Conservation (phyloP, 208 protist species). For the Leishmania martiniquensis region DNA sequence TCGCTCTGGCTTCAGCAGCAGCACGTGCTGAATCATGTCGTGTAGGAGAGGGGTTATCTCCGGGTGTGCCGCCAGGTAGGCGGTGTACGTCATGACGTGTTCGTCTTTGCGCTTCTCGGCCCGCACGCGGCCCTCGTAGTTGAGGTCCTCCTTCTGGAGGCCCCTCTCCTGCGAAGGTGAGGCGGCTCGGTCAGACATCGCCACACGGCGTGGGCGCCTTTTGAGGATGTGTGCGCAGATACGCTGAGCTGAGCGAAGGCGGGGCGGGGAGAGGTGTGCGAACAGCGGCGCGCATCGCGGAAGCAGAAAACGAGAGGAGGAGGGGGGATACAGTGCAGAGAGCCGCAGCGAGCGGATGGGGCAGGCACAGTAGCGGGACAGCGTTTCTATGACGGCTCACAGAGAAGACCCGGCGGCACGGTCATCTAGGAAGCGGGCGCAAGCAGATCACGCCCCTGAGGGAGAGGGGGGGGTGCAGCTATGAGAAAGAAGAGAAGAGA, state of each 20-base stretch:
- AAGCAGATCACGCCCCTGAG: not conserved
- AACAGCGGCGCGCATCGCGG: not conserved
- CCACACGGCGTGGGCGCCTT: not conserved
- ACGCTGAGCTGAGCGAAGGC: not conserved
- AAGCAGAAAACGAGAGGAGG: not conserved
- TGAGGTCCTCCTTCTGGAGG: constrained; percentile 62
- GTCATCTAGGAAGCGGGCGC: not conserved
- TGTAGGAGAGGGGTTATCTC: constrained; percentile 66
- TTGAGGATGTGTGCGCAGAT: not conserved
- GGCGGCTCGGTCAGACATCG: constrained; percentile 12
- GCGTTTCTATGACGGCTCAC: not conserved
- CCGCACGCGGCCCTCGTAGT: constrained; percentile 68
- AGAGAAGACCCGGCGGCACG: not conserved
- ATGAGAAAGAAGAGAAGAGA: not conserved
- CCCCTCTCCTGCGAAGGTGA: not conserved
- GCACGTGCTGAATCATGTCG: constrained; percentile 70
- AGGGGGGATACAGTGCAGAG: too few relatives aligned
- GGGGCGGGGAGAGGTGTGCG: not conserved
- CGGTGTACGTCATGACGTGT: constrained; percentile 33
- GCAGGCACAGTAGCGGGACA: not conserved
- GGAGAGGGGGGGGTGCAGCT: not conserved
- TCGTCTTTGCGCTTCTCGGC: constrained; percentile 69
- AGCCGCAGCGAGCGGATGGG: not conserved
- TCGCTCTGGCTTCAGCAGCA: constrained; percentile 63
- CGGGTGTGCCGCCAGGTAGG: constrained; percentile 63